Evolutionary conservation across 73 alveolate species (phyloP).

Genomic region (Paramecium caudatum): DNA sequence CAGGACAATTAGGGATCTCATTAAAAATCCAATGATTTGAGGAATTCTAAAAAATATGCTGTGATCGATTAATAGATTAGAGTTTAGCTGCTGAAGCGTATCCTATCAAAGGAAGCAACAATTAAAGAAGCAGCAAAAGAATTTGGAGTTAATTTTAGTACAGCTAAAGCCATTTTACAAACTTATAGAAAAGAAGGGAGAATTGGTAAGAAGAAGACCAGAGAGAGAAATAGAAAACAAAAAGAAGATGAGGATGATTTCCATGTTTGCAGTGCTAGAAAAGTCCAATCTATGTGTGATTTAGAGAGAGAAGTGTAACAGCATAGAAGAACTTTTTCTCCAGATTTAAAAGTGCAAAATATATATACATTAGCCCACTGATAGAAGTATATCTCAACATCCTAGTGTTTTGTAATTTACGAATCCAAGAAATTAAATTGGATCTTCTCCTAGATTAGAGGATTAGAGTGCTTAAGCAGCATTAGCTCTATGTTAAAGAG

Average conservation of each 20-base stretch:
- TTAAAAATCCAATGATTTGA: slow-evolving; percentile 15
- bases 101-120: slow-evolving; percentile 66
- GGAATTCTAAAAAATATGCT: slow-evolving; percentile 54
- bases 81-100: slow-evolving; percentile 13
- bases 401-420: too few relatives aligned
- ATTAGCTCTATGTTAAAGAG: slow-evolving; percentile 1
- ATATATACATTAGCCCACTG: background rate
- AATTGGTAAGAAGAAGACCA: slow-evolving; percentile 75
- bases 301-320: slow-evolving; percentile 1
- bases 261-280: background rate
- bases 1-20: background rate
- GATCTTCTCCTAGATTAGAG: background rate
- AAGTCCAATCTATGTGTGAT: slow-evolving; percentile 60
- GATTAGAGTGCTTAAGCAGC: slow-evolving; percentile 57
- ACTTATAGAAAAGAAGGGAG: slow-evolving; percentile 77
- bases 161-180: slow-evolving; percentile 73
- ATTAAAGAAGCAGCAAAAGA: slow-evolving; percentile 77
- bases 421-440: background rate
- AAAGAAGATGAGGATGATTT: background rate
- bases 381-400: background rate
- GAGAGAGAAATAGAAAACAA: slow-evolving; percentile 68
- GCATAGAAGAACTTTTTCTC: background rate
- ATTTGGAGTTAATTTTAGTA: slow-evolving; percentile 73
- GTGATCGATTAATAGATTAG: slow-evolving; percentile 32
- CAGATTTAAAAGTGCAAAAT: slow-evolving; percentile 35